These are phyloP conservation scores for Zostera marina DNA, from an alignment of 116 monocot species.

Conservation along the genomic window DNA sequence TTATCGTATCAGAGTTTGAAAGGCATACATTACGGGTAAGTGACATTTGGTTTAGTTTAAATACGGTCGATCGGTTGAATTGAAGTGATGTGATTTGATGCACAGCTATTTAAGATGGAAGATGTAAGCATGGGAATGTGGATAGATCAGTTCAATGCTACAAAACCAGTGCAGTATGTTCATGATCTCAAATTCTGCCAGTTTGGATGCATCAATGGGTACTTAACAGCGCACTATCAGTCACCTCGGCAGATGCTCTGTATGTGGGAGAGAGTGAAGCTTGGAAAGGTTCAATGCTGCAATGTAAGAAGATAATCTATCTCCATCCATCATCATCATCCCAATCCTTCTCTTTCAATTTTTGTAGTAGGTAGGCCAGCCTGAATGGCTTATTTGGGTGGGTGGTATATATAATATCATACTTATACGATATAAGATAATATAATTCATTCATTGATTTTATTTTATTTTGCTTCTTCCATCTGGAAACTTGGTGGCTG, in stretches of 20 bases:
- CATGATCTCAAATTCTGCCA: conserved; percentile 74
- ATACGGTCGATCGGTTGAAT: neutral
- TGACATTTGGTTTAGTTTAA: neutral
- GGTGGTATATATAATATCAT: no score
- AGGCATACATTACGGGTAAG: conserved; percentile 54
- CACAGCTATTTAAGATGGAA: conserved; percentile 92
- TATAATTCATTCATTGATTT: no score
- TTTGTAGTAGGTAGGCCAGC: no score
- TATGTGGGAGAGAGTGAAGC: conserved; percentile 66
- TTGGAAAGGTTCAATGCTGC: conserved; percentile 56
- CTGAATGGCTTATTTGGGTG: no score
- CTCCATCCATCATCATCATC: no score
- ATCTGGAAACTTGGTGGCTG: no score
- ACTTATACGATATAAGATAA: no score
- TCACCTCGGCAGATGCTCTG: conserved; percentile 84
- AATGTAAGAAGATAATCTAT: conserved; percentile 63
- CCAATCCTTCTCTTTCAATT: no score
- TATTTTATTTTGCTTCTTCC: no score
- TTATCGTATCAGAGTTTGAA: conserved; percentile 50
- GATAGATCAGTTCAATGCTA: conserved; percentile 61
- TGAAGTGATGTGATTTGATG: neutral
- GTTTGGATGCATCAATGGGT: conserved; percentile 70
- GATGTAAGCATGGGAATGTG: conserved; percentile 99
- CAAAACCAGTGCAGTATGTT: conserved; percentile 39
- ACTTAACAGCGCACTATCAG: conserved; percentile 81